Percentiles rank a stretch among this genome's conserved stretches.
Evolutionary conservation across 2,329 filamentous ascomycete genomes (phyloP).

Genomic region (Talaromyces sp.): DNA sequence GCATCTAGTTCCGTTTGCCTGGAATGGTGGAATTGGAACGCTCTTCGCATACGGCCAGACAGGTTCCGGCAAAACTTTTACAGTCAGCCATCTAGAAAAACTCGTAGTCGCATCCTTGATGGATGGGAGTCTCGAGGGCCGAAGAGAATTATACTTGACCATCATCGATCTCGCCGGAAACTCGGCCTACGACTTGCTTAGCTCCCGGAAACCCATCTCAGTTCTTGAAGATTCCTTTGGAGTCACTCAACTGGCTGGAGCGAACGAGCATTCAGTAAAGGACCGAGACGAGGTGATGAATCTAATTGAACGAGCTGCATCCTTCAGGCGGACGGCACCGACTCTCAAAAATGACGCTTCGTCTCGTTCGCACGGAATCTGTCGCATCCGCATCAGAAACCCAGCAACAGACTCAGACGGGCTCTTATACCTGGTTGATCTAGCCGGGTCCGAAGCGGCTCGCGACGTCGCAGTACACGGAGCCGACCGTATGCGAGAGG

Average conservation of each 20-base stretch:
- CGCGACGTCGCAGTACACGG: slow-evolving; percentile 38
- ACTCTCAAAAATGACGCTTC: slow-evolving; percentile 97
- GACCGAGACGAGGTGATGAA: slow-evolving; percentile 73
- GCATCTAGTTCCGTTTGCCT: slow-evolving; percentile 41
- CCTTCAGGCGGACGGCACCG: slow-evolving; percentile 82
- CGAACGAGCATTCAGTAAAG: slow-evolving; percentile 83
- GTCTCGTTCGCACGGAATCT: slow-evolving; percentile 82
- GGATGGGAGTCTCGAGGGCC: slow-evolving; percentile 6
- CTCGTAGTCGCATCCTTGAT: slow-evolving; percentile 56
- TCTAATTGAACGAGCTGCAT: slow-evolving; percentile 72
- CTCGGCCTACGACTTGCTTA: slow-evolving; percentile 76
- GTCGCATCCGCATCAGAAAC: slow-evolving; percentile 33
- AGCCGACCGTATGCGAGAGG: slow-evolving; percentile 42
- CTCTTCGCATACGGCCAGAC: slow-evolving; percentile 97
- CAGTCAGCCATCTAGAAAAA: slow-evolving; percentile 77
- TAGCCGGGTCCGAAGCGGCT: slow-evolving; percentile 62
- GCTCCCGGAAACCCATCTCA: slow-evolving; percentile 35
- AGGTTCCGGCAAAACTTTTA: slow-evolving; percentile 91
- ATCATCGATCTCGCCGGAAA: slow-evolving; percentile 96
- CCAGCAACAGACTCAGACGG: slow-evolving; percentile 46
- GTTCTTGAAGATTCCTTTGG: slow-evolving; percentile 60
- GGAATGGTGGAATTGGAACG: slow-evolving; percentile 55
- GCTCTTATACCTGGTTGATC: slow-evolving; percentile 85
- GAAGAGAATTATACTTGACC: slow-evolving; percentile 71
- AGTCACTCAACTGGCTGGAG: slow-evolving; percentile 79